Conservation (phyloP, 2,329 filamentous ascomycete genomes). For the Cordyceps pruinosa region DNA sequence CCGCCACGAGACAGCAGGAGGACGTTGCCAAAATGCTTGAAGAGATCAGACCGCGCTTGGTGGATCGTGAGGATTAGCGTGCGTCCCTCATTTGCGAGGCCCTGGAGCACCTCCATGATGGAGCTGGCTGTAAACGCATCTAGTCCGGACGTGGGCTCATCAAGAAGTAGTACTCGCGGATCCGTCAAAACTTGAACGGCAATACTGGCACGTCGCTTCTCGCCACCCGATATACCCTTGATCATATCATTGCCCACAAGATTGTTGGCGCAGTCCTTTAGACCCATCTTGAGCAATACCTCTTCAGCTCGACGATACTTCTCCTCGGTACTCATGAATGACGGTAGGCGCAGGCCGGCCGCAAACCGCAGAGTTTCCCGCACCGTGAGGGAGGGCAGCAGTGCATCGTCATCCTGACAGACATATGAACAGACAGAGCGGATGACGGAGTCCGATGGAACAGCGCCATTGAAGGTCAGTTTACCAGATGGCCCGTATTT, state of each 20-base stretch:
- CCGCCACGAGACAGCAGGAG: conserved; percentile 65
- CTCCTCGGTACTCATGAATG: conserved; percentile 61
- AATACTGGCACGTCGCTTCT: conserved; percentile 71
- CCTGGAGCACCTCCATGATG: conserved; percentile 66
- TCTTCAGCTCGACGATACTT: conserved; percentile 64
- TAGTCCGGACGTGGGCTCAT: conserved; percentile 69
- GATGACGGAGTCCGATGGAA: conserved; percentile 61
- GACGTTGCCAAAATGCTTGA: conserved; percentile 63
- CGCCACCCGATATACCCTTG: conserved; percentile 74
- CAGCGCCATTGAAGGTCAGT: conserved; percentile 63
- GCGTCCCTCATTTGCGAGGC: conserved; percentile 64
- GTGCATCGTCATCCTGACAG: conserved; percentile 69
- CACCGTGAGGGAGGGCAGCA: conserved; percentile 68
- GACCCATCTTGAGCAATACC: conserved; percentile 64
- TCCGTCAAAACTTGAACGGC: conserved; percentile 72
- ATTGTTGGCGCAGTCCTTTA: conserved; percentile 73
- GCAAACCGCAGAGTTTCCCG: conserved; percentile 67
- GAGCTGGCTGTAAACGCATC: conserved; percentile 74
- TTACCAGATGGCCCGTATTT: conserved; percentile 55
- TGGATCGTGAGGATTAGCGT: conserved; percentile 74
- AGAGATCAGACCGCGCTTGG: conserved; percentile 67
- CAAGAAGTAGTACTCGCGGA: conserved; percentile 63
- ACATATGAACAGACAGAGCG: conserved; percentile 70
- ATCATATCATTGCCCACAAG: conserved; percentile 64
- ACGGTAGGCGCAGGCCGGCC: conserved; percentile 62